Evolutionary conservation across 768 basidiomycete species (phyloP), one percentile per base, ranked within the genome.

Genomic region (Suillus bovinus): DNA sequence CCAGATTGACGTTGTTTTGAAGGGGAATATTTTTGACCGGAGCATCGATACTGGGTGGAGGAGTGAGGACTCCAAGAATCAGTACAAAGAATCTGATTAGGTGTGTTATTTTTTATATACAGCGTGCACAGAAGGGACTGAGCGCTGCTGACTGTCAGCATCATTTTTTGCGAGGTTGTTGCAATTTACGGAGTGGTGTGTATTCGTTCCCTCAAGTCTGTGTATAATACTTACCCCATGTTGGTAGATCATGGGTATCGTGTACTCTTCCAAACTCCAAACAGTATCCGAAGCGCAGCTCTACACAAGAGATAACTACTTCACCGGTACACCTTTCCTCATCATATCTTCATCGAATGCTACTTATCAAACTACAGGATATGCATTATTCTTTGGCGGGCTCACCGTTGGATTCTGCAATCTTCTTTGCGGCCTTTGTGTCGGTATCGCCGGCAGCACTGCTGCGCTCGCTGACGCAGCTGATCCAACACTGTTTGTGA

Each of bases 11-110:
- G 14, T 34, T 22, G 22, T 39, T 47, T 64, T 41, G 63, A 63
- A 99, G 96, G 96, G 96, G 96, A 57, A 99, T 99, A 73, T 94
- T 96, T 80, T 79, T 99, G 61, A 99, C 97, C 1, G 97, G 97
- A 60, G 79, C 96, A n/a, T 96, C 94, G 34, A 95, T 99, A 68
- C 82, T 99, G 34, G 96, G 96, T 50, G 97, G 95, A 72, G 96
- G 96, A 70, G 94, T 99, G 11, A 82, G 95, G 47, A 84, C 94
- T 53, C 96, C 96, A 13, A 83, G 96, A 67, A 99, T 99, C 60
- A 85, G 89, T 55, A 99, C 96, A 22, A 99, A 99, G 85, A 99
- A 99, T 74, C 76, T 99, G 75, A 97, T 99, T 69, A 95, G 93
- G 95, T 94, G 56, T 58, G 83, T 71, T 14, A 83, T 71, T 13